Base-by-base conservation (phyloP, 306 rosid species). In the Lupinus albus region DNA sequence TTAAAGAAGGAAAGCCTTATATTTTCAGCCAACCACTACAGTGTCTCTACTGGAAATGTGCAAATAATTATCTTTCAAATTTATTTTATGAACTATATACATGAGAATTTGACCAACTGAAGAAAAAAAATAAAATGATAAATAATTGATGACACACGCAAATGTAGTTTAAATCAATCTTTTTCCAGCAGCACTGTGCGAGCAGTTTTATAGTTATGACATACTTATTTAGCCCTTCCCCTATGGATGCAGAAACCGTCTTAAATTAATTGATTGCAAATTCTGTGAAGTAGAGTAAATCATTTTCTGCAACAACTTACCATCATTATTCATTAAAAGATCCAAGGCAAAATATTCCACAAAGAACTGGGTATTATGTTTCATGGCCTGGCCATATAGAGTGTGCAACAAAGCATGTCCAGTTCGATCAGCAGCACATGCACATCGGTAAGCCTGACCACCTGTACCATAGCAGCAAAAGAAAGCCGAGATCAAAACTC, bases 391-490 rank as follows among this genome's bases (percentile, higher is more conserved):
- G 58, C 95, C 97, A 67, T 91, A 91, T 20, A 91, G 95, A 78
- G 95, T 83, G 71, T 91, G 95, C 70, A 91, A 76, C 21, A 91
- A 79, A 70, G 97, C 97, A 86, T 91, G 95, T 60, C 97, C 97
- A 21, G 95, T 91, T 84, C 97, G 80, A 71, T 88, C 97, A 76
- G 97, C 97, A 59, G 95, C 97, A 78, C 97, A 91, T 60, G 97
- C 97, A 86, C 97, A 91, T 7, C 97, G 97, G 36, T 88, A 91
- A 46, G 97, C 97, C 81, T 91, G 97, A 41, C 95, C 95, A 72
- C 97, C 97, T 91, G 76, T 57, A 71, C 61, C 67, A 77, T 44
- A 64, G 49, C 66, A 84, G 56, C 52, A 72, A 7, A 63, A 63
- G 46, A 42, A 71, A 46, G 56, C 21, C 70, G 64, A 72, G 46